Percentiles rank a stretch among this genome's conserved stretches.
Conservation (phyloP, 768 basidiomycete species). For the Fomitopsis serialis region DNA sequence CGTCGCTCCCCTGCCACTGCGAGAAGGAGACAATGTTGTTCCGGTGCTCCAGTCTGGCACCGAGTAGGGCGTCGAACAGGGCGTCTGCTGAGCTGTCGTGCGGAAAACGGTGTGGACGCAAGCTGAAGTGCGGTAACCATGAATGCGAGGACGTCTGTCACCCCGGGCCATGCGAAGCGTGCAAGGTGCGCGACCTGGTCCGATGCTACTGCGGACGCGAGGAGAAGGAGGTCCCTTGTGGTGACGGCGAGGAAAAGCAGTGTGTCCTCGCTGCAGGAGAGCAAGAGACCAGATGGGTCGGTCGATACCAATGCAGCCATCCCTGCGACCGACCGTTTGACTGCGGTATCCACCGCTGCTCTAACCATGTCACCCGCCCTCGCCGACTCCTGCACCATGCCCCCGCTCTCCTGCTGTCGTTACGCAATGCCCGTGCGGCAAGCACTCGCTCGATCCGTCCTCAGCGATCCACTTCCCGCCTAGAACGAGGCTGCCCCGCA, state of each 20-base stretch:
- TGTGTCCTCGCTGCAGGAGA: constrained; percentile 33
- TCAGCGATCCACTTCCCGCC: constrained; percentile 28
- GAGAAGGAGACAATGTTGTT: constrained; percentile 52
- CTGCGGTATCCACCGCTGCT: constrained; percentile 74
- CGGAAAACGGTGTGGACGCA: constrained; percentile 31
- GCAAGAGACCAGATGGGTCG: constrained; percentile 53
- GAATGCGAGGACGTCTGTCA: constrained; percentile 69
- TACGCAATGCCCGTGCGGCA: constrained; percentile 81
- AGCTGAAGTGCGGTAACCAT: constrained; percentile 71
- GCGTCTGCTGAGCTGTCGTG: constrained; percentile 30
- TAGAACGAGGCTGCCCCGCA: constrained; percentile 31
- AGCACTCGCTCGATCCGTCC: constrained; percentile 41
- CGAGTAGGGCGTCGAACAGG: constrained; percentile 13
- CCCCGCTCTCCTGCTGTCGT: constrained; percentile 68
- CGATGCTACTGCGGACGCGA: constrained; percentile 82
- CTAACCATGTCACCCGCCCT: constrained; percentile 76
- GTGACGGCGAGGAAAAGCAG: constrained; percentile 44
- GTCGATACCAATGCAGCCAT: constrained; percentile 55
- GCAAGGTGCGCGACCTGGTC: constrained; percentile 46
- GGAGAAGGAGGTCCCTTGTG: constrained; percentile 56
- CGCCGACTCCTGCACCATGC: constrained; percentile 50
- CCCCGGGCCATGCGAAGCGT: constrained; percentile 64
- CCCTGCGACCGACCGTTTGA: constrained; percentile 65
- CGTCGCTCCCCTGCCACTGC: constrained; percentile 76
- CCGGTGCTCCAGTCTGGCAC: constrained; percentile 45